Conservation (phyloP, 2,329 filamentous ascomycete species). For the Arthroderma sp. region DNA sequence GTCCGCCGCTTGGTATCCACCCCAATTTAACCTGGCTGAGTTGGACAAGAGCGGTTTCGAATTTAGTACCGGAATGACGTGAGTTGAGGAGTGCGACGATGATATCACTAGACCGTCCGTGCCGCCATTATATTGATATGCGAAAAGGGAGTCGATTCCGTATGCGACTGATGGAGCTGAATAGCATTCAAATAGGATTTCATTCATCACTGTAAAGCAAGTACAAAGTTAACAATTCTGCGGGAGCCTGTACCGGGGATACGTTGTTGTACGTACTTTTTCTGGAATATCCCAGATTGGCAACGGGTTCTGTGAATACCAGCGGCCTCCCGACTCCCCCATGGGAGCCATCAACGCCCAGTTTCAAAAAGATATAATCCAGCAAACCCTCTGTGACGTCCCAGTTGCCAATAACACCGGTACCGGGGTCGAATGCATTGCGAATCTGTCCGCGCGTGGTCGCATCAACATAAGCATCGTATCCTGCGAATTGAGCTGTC, state of each 20-base stretch:
- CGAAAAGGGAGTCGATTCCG: conserved; percentile 93
- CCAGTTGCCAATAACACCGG: conserved; percentile 90
- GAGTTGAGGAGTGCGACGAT: conserved; percentile 85
- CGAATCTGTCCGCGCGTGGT: conserved; percentile 82
- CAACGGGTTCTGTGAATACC: conserved; percentile 90
- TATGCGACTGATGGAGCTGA: conserved; percentile 78
- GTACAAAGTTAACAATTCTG: conserved; percentile 5
- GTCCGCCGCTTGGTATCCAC: conserved; percentile 76
- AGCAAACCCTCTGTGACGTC: conserved; percentile 91
- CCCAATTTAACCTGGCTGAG: conserved; percentile 87
- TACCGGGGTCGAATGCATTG: conserved; percentile 80
- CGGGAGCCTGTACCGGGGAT: not conserved
- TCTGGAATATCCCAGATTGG: conserved; percentile 75
- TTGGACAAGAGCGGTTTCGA: conserved; percentile 72
- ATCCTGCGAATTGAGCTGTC: conserved; percentile 82
- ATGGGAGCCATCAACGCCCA: conserved; percentile 62
- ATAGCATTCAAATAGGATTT: conserved; percentile 95
- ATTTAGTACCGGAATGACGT: conserved; percentile 86
- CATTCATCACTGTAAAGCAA: conserved; percentile 69
- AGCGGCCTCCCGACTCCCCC: conserved; percentile 72
- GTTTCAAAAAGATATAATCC: conserved; percentile 88
- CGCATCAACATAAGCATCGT: conserved; percentile 88
- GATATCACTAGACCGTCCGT: conserved; percentile 78
- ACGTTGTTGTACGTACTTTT: conserved; percentile 50
- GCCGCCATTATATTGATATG: conserved; percentile 83